Conservation (phyloP, 2,329 filamentous ascomycete species). For the Xylariaceae sp. region DNA sequence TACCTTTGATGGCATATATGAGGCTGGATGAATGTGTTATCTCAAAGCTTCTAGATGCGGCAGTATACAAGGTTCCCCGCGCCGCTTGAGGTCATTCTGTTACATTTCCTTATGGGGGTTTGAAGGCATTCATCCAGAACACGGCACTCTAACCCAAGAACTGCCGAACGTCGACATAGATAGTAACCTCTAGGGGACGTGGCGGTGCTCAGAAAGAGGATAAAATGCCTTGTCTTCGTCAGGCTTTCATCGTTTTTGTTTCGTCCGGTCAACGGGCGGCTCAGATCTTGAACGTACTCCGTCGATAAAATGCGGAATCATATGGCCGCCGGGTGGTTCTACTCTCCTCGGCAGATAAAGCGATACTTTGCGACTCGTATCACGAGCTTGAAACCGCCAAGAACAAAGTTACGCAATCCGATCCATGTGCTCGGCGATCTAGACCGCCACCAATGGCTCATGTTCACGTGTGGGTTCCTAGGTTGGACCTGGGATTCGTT, state of each 20-base stretch:
- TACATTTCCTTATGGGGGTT: not conserved
- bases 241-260: not conserved
- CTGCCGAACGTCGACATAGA: not conserved
- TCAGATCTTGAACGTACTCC: not conserved
- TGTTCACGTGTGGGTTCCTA: constrained; percentile 24
- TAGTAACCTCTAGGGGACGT: too few relatives aligned
- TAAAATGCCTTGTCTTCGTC: not conserved
- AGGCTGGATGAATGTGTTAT: not conserved
- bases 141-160: not conserved
- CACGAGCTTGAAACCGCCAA: constrained; percentile 34
- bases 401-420: constrained; percentile 28
- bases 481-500: constrained; percentile 22
- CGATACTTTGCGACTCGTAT: constrained; percentile 34
- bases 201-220: too few relatives aligned
- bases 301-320: constrained; percentile 20
- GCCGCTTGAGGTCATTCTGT: not conserved
- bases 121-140: constrained; percentile 1
- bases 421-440: constrained; percentile 27
- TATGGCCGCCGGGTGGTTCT: constrained; percentile 25
- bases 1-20: not conserved
- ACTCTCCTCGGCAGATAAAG: constrained; percentile 32
- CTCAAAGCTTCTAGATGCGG: not conserved
- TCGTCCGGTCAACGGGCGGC: not conserved
- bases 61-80: constrained; percentile 8
- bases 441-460: constrained; percentile 31